These are phyloP conservation scores for Acer campestre DNA, from an alignment of 345 rosid species.

Conservation along the genomic window DNA sequence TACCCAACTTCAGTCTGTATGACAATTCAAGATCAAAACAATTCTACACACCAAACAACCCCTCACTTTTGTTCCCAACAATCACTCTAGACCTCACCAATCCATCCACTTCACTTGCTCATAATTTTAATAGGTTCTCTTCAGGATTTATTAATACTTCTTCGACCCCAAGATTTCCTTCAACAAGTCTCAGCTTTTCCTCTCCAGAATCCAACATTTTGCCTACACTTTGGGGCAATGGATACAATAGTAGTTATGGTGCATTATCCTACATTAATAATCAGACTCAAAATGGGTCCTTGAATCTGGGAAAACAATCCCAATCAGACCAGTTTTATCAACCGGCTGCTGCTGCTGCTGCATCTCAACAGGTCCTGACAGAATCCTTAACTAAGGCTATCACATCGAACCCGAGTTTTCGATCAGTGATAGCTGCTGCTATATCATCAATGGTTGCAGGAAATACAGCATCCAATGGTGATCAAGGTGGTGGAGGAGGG, in stretches of 20 bases:
- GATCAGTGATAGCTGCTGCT: conserved; percentile 68
- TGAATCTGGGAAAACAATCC: conserved; percentile 33
- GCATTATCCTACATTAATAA: conserved; percentile 33
- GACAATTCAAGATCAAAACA: conserved; percentile 51
- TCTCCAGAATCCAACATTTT: conserved; percentile 43
- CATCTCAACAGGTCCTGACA: conserved; percentile 51
- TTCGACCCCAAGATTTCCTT: conserved; percentile 41
- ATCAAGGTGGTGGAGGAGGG: conserved; percentile 17
- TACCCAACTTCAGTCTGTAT: conserved; percentile 47
- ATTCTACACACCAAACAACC: conserved; percentile 43
- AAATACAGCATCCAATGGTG: background rate
- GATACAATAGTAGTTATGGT: conserved; percentile 29
- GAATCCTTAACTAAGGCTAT: conserved; percentile 70
- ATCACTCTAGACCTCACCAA: conserved; percentile 82
- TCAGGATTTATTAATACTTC: conserved; percentile 30
- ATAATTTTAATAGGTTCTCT: conserved; percentile 44
- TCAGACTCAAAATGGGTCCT: conserved; percentile 30
- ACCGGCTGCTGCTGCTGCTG: conserved; percentile 3
- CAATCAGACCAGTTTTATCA: conserved; percentile 29
- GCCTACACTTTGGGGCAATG: conserved; percentile 57
- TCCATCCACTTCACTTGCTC: conserved; percentile 39
- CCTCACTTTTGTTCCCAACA: conserved; percentile 59
- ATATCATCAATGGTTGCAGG: conserved; percentile 68
- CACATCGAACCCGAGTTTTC: conserved; percentile 66
- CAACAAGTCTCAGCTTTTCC: conserved; percentile 55